Evolutionary conservation across 1,139 yeast genomes (phyloP), one percentile per base, ranked within the genome.

Genomic region (Hyphopichia wangnamkhiaoensis): DNA sequence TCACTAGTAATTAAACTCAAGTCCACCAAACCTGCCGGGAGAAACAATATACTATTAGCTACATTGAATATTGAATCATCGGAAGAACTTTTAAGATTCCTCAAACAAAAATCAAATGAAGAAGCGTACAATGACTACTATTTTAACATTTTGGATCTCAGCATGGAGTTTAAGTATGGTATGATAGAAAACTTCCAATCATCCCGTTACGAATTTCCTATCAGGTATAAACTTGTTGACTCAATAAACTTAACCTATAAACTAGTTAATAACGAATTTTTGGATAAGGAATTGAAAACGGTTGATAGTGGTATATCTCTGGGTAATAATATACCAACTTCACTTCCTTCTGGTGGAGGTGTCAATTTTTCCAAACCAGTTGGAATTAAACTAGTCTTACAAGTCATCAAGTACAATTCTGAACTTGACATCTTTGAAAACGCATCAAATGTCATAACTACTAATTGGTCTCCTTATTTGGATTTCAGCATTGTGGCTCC

Each of bases 391-490:
- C 59, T 76, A 21, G 52, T 48, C 2, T 51, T 49, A 41, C 71
- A 48, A 44, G 61, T 54, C 43, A 69, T 54, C 40, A 50, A 46
- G 33, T 42, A 30, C 28, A 39, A 46, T 26, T 40, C 39, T 0
- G 37, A 33, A 3, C 35, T 41, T 4, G 42, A 42, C 5, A 31
- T 30, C 3, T 53, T 34, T 34, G 41, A 39, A 6, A 46, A 49
- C 15, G 39, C 59, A 14, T 65, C 71, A 39, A 58, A 56, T 42
- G 42, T 52, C 6, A 71, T 83, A n/a, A 58, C 63, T 10, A 82
- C 88, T 0, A 65, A 66, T 36, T 81, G 90, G 83, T 64, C 76
- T 3, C 85, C 91, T 1, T 67, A 67, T 34, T 64, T 83, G 27
- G 89, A 82, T 47, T 80, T 82, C 49, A 75, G 72, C 39, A 59